Evolutionary conservation across 768 basidiomycete genomes (phyloP), one percentile per base, ranked within the genome.

Genomic region (Chalciporus pseudorubinellus): DNA sequence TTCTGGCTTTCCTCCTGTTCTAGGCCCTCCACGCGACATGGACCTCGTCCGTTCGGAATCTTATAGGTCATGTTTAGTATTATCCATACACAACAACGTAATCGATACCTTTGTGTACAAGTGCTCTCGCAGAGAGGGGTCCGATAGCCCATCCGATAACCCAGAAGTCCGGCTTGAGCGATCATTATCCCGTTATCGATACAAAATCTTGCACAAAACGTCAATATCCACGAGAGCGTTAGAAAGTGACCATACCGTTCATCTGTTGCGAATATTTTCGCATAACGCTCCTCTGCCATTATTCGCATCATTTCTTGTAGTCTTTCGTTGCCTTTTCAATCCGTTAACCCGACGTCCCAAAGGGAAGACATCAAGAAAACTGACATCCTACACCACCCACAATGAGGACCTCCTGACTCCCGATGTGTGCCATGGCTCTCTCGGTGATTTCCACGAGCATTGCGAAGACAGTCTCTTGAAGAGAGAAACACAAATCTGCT

Each of bases 171-270:
- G 6, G 97, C 97, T 64, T 99, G 97, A 3, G 97, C 95, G 48
- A 99, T 98, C 97, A 99, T 99, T 59, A 98, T 95, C 1, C 97
- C 97, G 59, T 99, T 99, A 68, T 99, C 97, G 53, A 99, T 98
- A 70, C 97, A 98, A 70, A 95, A 98, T 48, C 95, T 95, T 60
- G n/a, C n/a, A 19, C 34, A 40, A 39, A 18, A 18, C 9, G 47
- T 44, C 50, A 46, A 43, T 43, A 24, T 10, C 14, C 14, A 29
- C 31, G 16, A 34, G 31, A 39, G 19, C n/a, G 42, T 43, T 14
- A 22, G 44, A 36, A 13, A 44, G 11, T 36, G 31, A 7, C 56
- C 79, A 46, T 59, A 90, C 95, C 94, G 78, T 70, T 98, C 95
- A 67, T 99, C 95, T 1, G 91, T 98, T 5, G 95, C 94, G 65